Conservation (phyloP, 1,284 basidiomycete genomes). For the Cryptococcus jaspeensis region DNA sequence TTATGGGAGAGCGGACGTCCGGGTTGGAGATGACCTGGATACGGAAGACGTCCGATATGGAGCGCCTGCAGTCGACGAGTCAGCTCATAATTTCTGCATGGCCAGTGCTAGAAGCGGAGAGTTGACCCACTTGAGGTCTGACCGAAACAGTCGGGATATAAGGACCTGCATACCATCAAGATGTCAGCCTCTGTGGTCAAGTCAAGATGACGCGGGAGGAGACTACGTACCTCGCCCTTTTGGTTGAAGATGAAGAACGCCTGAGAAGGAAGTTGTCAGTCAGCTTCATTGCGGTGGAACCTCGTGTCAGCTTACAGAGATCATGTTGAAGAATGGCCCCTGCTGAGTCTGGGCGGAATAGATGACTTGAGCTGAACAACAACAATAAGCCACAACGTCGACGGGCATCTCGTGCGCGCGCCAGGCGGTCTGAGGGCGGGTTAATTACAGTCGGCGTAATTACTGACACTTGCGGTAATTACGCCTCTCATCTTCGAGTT, state of each 20-base stretch:
- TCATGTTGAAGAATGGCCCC: constrained; percentile 25
- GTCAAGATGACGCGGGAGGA: not conserved
- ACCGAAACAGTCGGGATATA: constrained; percentile 86
- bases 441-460: too few species aligned
- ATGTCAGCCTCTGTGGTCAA: not conserved
- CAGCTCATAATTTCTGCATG: not conserved
- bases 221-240: constrained; percentile 78
- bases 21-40: constrained; percentile 98
- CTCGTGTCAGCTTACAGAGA: constrained; percentile 29
- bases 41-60: constrained; percentile 95
- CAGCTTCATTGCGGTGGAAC: constrained; percentile 2
- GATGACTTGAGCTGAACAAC: constrained; percentile 1
- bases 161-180: constrained; percentile 64
- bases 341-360: not conserved
- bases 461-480: too few species aligned
- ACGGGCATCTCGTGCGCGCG: too few species aligned
- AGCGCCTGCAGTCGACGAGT: constrained; percentile 62
- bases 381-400: not conserved
- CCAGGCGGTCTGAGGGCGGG: too few species aligned
- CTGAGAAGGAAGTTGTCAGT: constrained; percentile 51
- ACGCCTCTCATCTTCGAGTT: too few species aligned
- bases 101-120: not conserved
- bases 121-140: constrained; percentile 81
- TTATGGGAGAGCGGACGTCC: constrained; percentile 93
- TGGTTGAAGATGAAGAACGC: constrained; percentile 98